Conservation (phyloP, 106 monocot genomes). For the Dendrobium chrysotoxum region DNA sequence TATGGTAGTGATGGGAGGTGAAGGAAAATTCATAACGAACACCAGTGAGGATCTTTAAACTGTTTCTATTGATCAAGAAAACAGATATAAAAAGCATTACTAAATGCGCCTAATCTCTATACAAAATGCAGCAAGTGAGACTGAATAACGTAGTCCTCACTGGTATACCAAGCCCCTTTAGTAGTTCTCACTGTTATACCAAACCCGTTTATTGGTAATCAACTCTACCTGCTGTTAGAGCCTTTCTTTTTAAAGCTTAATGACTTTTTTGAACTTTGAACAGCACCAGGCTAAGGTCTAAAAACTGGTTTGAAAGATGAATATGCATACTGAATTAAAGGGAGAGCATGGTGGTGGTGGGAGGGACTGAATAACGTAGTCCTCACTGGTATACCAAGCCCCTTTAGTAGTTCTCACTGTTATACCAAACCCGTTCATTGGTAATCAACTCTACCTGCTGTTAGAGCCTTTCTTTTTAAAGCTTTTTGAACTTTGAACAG, state of each 20-base stretch:
- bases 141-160: neutral
- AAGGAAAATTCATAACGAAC: no score
- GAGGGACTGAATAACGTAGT: neutral
- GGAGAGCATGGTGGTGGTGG: neutral
- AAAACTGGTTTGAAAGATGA: neutral
- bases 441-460: neutral
- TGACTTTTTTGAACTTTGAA: neutral
- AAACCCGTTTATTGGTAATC: neutral
- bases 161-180: neutral
- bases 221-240: neutral
- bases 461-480: neutral
- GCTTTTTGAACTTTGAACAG: neutral
- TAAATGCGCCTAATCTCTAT: no score
- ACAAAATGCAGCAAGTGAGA: neutral
- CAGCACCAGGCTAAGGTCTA: neutral
- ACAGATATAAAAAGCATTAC: no score
- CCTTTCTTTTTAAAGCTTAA: neutral
- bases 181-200: neutral
- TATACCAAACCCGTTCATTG: neutral
- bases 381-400: neutral
- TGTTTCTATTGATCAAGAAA: no score
- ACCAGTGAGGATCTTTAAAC: no score
- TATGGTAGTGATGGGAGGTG: no score
- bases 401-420: neutral
- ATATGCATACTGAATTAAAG: neutral